Base-by-base conservation (phyloP, 2,329 filamentous ascomycete genomes). In the Onygenales sp. region DNA sequence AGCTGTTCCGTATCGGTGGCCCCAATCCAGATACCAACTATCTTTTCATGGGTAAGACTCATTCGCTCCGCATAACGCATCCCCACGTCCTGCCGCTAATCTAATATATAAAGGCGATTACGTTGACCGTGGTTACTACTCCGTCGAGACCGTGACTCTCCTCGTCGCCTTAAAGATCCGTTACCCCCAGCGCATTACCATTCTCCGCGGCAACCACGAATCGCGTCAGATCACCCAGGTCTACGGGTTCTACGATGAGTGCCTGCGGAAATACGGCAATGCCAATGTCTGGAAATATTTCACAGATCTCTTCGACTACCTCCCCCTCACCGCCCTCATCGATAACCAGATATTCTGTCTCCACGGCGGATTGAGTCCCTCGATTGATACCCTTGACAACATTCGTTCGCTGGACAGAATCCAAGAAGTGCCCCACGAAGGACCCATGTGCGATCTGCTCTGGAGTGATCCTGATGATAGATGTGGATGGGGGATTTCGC, bases 221-320 rank as follows among this genome's bases (percentile, higher is more conserved):
- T 96, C 91, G 59, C 86, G 93, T 64, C 93, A 98, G 75, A 98
- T 98, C 71, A 98, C 93, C 45, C 92, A 97, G 73, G 93, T 98
- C 55, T 98, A 98, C 70, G 93, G 93, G 58, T 98, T 98, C 77
- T 98, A 98, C 77, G 93, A 97, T 71, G 93, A 98, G 73, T 98
- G 93, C 70, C 83, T 97, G 64, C 88, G 91, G 70, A 98, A 98
- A 77, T 98, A 98, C 70, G 93, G 93, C 71, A 97, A 96, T 67
- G 92, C 93, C 58, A 97, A 95, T 63, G 93, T 98, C 59, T 98
- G 93, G 93, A 96, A 96, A 78, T 96, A 89, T 70, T 98, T 95
- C 71, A 96, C 91, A 67, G 92, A 98, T 72, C 85, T 98, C 52
- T 98, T 98, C 75, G 93, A 98, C 76, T 98, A 93, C 76, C 87